phyloP scores from a whole-genome alignment of 2,329 filamentous ascomycete species.

The Tolypocladium amazonense region DNA sequence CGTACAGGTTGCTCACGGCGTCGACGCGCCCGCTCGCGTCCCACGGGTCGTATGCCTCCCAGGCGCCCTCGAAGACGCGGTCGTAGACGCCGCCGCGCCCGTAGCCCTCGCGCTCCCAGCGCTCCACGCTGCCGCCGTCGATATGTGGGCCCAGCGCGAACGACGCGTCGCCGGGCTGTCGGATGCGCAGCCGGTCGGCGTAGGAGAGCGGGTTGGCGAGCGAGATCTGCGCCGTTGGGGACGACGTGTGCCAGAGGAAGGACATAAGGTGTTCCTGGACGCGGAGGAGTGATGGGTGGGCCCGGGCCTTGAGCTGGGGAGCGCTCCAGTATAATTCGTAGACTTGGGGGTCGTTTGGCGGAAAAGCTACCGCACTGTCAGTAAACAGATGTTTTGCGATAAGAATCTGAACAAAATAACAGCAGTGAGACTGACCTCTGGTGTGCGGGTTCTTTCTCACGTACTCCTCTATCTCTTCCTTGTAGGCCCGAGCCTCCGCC shows the following conservation, averaged over 20 bases:
- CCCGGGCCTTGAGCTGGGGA: slow-evolving; percentile 56
- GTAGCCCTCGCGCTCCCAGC: slow-evolving; percentile 64
- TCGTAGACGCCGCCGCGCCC: slow-evolving; percentile 60
- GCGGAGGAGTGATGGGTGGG: slow-evolving; percentile 51
- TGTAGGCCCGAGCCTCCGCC: slow-evolving; percentile 52
- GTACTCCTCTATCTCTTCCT: slow-evolving; percentile 54
- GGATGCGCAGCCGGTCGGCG: slow-evolving; percentile 61
- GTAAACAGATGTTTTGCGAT: neutral
- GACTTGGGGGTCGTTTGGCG: slow-evolving; percentile 54
- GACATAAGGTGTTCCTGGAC: slow-evolving; percentile 53
- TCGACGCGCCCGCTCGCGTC: slow-evolving; percentile 59
- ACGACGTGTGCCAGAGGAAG: slow-evolving; percentile 46
- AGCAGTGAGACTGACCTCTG: slow-evolving; percentile 25
- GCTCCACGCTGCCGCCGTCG: slow-evolving; percentile 64
- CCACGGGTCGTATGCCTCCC: slow-evolving; percentile 78
- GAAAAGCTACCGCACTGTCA: slow-evolving; percentile 41
- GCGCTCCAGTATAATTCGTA: slow-evolving; percentile 69
- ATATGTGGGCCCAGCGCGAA: slow-evolving; percentile 66
- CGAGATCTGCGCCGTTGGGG: slow-evolving; percentile 36
- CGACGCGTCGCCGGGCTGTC: slow-evolving; percentile 56
- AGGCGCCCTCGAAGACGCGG: slow-evolving; percentile 59
- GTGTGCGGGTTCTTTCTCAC: slow-evolving; percentile 51
- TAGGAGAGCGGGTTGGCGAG: slow-evolving; percentile 51
- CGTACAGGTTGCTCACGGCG: slow-evolving; percentile 65
- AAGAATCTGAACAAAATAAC: neutral